Evolutionary conservation across 352 stramenopile genomes (phyloP).

Genomic region (Phytophthora sp.): DNA sequence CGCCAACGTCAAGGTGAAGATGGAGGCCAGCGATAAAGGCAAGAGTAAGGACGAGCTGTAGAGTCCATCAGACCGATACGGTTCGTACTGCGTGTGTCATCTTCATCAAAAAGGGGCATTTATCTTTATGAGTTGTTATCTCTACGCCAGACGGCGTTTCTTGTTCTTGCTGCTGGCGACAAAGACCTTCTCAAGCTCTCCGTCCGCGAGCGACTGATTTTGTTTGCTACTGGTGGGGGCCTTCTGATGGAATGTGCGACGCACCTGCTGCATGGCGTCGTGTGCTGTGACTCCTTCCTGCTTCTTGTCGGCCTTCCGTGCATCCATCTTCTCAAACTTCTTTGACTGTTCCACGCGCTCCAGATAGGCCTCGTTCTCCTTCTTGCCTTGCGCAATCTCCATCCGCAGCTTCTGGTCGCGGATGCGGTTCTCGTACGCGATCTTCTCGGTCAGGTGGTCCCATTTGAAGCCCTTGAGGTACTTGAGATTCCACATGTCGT

Average conservation of each 20-base stretch:
- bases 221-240: conserved; percentile 72
- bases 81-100: conserved; percentile 15
- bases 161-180: conserved; percentile 51
- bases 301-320: conserved; percentile 65
- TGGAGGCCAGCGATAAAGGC: conserved; percentile 6
- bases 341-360: conserved; percentile 90
- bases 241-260: conserved; percentile 83
- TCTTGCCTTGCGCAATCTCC: conserved; percentile 87
- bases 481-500: conserved; percentile 99
- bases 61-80: background rate
- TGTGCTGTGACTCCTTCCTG: conserved; percentile 10
- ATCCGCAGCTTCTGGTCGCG: conserved; percentile 87
- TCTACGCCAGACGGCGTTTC: conserved; percentile 56
- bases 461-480: conserved; percentile 99
- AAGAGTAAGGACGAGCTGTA: conserved; percentile 58
- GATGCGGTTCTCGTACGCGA: conserved; percentile 91
- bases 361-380: conserved; percentile 88
- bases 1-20: conserved; percentile 11
- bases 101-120: conserved; percentile 26
- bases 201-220: conserved; percentile 56
- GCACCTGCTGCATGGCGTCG: conserved; percentile 52
- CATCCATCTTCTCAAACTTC: conserved; percentile 86
- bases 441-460: conserved; percentile 98
- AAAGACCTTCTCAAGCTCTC: conserved; percentile 74
- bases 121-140: conserved; percentile 25